Evolutionary conservation across 495 filamentous ascomycete species (phyloP).

Genomic region (Amorphotheca resinae): DNA sequence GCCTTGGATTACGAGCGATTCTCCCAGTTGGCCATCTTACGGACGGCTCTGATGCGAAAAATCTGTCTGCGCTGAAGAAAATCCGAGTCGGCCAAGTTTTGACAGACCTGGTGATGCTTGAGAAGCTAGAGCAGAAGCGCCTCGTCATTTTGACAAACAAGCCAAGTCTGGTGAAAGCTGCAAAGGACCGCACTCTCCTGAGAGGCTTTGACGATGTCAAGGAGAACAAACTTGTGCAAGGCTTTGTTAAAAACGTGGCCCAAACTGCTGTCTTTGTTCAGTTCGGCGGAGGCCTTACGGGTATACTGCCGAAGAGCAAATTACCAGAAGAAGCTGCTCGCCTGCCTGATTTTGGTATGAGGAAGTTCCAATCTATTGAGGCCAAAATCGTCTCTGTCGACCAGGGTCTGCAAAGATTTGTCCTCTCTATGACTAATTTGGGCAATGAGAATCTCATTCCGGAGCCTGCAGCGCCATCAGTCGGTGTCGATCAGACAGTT

Average conservation of each 20-base stretch:
- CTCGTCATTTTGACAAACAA: slow-evolving; percentile 68
- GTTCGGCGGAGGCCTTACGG: slow-evolving; percentile 65
- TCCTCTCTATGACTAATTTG: slow-evolving; percentile 40
- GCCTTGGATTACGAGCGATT: slow-evolving; percentile 57
- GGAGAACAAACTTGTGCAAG: slow-evolving; percentile 53
- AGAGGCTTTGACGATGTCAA: slow-evolving; percentile 53
- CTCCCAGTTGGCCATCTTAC: slow-evolving; percentile 66
- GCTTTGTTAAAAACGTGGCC: slow-evolving; percentile 78
- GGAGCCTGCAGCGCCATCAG: slow-evolving; percentile 8
- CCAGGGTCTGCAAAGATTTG: slow-evolving; percentile 39
- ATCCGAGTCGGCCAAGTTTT: slow-evolving; percentile 71
- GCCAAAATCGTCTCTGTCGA: slow-evolving; percentile 62
- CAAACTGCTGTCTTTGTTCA: slow-evolving; percentile 68
- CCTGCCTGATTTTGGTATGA: slow-evolving; percentile 64
- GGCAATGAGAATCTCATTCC: slow-evolving; percentile 13
- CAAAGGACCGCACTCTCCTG: slow-evolving; percentile 51
- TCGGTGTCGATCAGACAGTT: slow-evolving; percentile 25
- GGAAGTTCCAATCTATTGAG: slow-evolving; percentile 55
- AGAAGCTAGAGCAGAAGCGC: slow-evolving; percentile 60
- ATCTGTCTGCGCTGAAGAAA: slow-evolving; percentile 57
- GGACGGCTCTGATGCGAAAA: slow-evolving; percentile 68
- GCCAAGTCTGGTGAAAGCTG: slow-evolving; percentile 65
- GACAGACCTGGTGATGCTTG: slow-evolving; percentile 69
- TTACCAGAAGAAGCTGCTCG: slow-evolving; percentile 51
- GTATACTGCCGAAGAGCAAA: slow-evolving; percentile 63